Base-by-base conservation (phyloP, 495 filamentous ascomycete species). In the Oleoguttula mirabilis region DNA sequence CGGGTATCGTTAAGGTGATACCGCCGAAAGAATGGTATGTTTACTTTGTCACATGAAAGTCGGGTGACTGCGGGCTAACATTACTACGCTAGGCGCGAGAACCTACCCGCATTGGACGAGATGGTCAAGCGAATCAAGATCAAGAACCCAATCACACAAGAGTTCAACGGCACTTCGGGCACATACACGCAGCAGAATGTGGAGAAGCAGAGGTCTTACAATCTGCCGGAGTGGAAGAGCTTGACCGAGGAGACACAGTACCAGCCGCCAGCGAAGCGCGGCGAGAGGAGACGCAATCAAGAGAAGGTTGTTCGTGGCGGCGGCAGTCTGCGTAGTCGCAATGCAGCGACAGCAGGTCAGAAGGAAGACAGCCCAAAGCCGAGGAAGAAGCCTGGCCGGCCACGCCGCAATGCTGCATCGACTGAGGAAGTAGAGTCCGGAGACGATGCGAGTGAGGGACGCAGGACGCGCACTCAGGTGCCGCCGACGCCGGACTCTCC, bases 161-260 rank as follows among this genome's bases (percentile, higher is more conserved):
- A 98, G 52, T 96, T 96, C 57, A 84, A 86, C 68, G 92, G 88
- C 8, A 83, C 78, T 37, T 81, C 88, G 53, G 90, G 92, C 21
- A 88, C 80, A 23, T 98, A 94, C 56, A 87, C 88, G 20, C 92
- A 96, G 52, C 82, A 85, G 54, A 98, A 98, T 55, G 84, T 96
- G 23, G 80, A 94, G 57, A 88, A 92, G 60, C 84, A 92, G 60
- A 72, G 92, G 60, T 84, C 84, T 19, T 98, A 96, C 65, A 98
- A 94, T 56, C 68, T 98, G 6, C 88, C 88, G 1, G 86, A 96
- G 60, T 98, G 90, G 90, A 83, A 84, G 48, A 74, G 78, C 30
- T 67, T 96, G 27, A 92, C 85, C 53, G 81, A 94, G 37, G 84
- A 93, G 61, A 82, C 82, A 57, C 84, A 93, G 47, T 86, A 98